A percentile compares a stretch with the other conserved stretches of the same genome.
phyloP scores from a whole-genome alignment of 441 rosid genomes.

The Manihot esculenta region DNA sequence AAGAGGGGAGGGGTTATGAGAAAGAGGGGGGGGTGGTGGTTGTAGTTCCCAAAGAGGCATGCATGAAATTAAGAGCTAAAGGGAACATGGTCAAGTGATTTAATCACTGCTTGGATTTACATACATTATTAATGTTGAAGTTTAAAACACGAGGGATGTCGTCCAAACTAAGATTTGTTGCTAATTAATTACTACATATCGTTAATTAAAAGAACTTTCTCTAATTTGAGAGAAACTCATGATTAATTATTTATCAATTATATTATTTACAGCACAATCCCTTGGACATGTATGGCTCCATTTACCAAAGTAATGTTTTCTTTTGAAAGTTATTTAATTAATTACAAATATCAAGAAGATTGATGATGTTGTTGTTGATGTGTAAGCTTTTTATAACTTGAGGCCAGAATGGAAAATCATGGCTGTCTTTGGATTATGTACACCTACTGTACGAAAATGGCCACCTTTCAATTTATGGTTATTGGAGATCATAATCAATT shows the following conservation, averaged over 20 bases:
- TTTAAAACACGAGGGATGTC: slow-evolving; percentile 28
- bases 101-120: slow-evolving; percentile 30
- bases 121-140: neutral
- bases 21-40: neutral
- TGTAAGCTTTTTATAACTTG: no score
- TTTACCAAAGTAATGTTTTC: slow-evolving; percentile 19
- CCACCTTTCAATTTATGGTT: slow-evolving; percentile 12
- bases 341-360: neutral
- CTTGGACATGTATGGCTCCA: slow-evolving; percentile 28
- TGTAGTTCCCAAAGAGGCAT: slow-evolving; percentile 25
- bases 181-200: no score
- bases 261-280: no score
- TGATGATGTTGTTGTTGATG: no score
- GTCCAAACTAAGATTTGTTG: neutral
- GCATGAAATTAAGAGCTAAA: slow-evolving; percentile 31
- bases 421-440: neutral
- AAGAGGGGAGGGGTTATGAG: no score
- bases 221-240: no score
- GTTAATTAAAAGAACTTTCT: no score
- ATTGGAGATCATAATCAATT: slow-evolving; percentile 5
- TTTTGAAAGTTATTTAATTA: no score
- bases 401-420: neutral
- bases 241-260: neutral
- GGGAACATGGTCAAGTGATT: slow-evolving; percentile 35
- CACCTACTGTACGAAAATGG: slow-evolving; percentile 8